These are phyloP conservation scores for Phytopythium chamaehyphon DNA, from an alignment of 352 stramenopile genomes.

Conservation along the genomic window DNA sequence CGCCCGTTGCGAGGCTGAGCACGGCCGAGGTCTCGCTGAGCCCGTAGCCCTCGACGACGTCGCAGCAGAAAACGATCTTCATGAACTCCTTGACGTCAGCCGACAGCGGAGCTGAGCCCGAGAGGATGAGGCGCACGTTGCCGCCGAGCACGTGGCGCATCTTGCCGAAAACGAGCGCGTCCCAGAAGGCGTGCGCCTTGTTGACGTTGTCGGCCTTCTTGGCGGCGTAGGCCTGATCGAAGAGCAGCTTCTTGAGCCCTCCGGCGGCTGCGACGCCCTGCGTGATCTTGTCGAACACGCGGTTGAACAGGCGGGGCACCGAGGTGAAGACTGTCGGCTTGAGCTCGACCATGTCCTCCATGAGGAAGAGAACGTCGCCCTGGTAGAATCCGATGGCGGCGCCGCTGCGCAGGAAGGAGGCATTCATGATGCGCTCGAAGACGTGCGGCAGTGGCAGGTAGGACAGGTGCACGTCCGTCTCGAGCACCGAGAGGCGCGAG, in stretches of 20 bases:
- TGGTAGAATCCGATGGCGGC: constrained; percentile 70
- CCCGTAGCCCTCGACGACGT: constrained; percentile 94
- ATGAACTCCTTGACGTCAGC: constrained; percentile 95
- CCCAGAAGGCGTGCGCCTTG: constrained; percentile 82
- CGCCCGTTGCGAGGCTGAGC: constrained; percentile 54
- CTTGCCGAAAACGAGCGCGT: constrained; percentile 95
- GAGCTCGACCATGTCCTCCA: constrained; percentile 92
- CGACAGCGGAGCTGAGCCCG: constrained; percentile 90
- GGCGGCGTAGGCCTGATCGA: constrained; percentile 51
- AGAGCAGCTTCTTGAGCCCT: constrained; percentile 67
- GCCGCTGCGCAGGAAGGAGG: constrained; percentile 78
- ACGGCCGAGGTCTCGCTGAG: constrained; percentile 92
- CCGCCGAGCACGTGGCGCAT: constrained; percentile 94
- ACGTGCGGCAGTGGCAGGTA: constrained; percentile 97
- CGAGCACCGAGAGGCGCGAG: constrained; percentile 26
- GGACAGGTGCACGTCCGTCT: constrained; percentile 90
- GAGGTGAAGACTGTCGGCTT: constrained; percentile 91
- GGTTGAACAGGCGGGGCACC: constrained; percentile 95
- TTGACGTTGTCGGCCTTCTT: constrained; percentile 58
- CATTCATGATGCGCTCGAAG: constrained; percentile 93
- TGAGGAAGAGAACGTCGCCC: constrained; percentile 87
- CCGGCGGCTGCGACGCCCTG: constrained; percentile 54
- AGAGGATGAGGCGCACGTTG: constrained; percentile 87
- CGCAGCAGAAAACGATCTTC: constrained; percentile 91
- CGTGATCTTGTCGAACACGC: constrained; percentile 96